Conservation (phyloP, 2,329 filamentous ascomycete species). For the Diaporthe eres region DNA sequence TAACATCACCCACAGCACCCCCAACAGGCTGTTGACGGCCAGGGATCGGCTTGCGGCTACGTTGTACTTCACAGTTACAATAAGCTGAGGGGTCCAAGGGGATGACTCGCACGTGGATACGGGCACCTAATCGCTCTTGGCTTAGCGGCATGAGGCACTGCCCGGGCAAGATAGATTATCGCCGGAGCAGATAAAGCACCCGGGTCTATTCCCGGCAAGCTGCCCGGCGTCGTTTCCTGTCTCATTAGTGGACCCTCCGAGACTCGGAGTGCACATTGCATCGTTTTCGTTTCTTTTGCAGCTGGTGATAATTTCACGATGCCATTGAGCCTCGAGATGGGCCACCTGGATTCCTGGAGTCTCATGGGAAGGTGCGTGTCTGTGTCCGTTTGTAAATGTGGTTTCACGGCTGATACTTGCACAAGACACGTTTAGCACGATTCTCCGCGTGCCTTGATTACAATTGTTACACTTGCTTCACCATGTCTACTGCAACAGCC, state of each 20-base stretch:
- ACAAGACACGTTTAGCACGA: background rate
- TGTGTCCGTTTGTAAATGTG: background rate
- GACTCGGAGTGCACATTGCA: background rate
- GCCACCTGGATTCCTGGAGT: too few relatives aligned
- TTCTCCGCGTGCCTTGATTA: background rate
- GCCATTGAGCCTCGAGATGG: background rate
- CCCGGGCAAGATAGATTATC: slow-evolving; percentile 18
- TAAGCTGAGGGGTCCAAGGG: background rate
- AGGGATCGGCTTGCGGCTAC: background rate
- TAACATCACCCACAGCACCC: background rate
- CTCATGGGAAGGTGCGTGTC: background rate
- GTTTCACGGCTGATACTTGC: background rate
- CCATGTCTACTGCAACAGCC: background rate
- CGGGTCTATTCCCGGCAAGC: slow-evolving; percentile 13
- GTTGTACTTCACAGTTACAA: background rate
- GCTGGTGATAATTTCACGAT: background rate
- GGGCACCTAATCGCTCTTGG: background rate
- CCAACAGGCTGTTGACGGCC: background rate
- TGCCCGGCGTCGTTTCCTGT: slow-evolving; percentile 1
- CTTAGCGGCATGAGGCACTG: background rate
- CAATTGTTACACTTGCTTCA: background rate
- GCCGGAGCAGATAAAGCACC: slow-evolving; percentile 15
- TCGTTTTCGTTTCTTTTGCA: background rate
- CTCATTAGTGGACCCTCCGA: background rate
- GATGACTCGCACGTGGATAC: slow-evolving; percentile 4